Conservation (phyloP, 768 basidiomycete genomes). For the Boletales sp. region DNA sequence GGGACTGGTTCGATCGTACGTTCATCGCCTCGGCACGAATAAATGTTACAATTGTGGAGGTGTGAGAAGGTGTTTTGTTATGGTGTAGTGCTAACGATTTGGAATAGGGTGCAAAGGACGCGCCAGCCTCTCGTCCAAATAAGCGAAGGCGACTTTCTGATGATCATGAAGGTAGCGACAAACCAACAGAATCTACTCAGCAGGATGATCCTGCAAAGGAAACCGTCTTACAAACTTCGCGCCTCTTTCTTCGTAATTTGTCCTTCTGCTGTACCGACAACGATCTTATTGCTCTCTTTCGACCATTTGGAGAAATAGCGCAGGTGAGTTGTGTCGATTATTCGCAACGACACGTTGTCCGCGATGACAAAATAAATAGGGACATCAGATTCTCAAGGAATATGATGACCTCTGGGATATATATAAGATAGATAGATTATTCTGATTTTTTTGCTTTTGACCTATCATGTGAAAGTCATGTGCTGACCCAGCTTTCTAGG, state of each 20-base stretch:
- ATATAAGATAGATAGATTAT: constrained; percentile 56
- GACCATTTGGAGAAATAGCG: constrained; percentile 63
- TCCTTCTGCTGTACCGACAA: constrained; percentile 75
- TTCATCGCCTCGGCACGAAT: constrained; percentile 81
- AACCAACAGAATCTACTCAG: constrained; percentile 4
- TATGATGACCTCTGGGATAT: constrained; percentile 36
- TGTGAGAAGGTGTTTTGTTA: constrained; percentile 25
- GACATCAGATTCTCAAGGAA: constrained; percentile 36
- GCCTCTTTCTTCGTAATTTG: constrained; percentile 94
- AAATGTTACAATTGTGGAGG: constrained; percentile 73
- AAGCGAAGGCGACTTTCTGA: constrained; percentile 65
- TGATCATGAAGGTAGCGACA: constrained; percentile 34
- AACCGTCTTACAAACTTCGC: constrained; percentile 68
- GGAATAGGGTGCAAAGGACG: constrained; percentile 61
- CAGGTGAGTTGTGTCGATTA: constrained; percentile 54
- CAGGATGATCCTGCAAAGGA: constrained; percentile 33
- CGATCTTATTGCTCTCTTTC: constrained; percentile 66
- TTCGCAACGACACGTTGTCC: constrained; percentile 6
- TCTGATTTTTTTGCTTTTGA: constrained; percentile 14
- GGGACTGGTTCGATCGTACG: constrained; percentile 80
- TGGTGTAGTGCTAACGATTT: constrained; percentile 2
- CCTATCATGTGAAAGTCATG: background rate
- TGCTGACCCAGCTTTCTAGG: constrained; percentile 13
- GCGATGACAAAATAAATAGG: constrained; percentile 38
- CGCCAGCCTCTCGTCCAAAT: constrained; percentile 62